phyloP scores from a whole-genome alignment of 2,329 filamentous ascomycete species.

The Harringtonia aguacate region DNA sequence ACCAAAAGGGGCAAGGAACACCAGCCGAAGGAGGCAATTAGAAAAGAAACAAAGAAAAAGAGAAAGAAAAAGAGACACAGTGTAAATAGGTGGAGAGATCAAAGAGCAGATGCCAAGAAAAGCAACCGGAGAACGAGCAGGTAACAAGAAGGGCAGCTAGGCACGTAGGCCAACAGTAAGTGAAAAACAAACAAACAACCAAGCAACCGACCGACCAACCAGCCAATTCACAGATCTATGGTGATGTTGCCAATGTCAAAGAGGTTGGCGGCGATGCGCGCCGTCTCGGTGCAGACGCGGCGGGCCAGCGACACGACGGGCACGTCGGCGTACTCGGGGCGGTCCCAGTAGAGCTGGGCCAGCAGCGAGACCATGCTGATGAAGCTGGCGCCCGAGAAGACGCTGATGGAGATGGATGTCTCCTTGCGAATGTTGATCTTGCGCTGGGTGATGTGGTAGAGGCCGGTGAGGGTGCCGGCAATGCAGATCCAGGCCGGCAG shows the following conservation, averaged over 20 bases:
- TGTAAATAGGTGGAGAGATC: no score
- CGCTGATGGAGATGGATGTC: constrained; percentile 64
- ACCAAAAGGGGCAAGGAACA: no score
- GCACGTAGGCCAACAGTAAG: background rate
- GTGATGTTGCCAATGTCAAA: constrained; percentile 14
- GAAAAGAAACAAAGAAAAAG: background rate
- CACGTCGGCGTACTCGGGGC: constrained; percentile 49
- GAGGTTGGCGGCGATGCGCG: constrained; percentile 9
- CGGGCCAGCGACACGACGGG: constrained; percentile 39
- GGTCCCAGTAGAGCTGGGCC: constrained; percentile 52
- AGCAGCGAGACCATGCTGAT: constrained; percentile 63
- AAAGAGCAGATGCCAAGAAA: no score
- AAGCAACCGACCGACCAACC: no score
- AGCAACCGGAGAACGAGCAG: no score
- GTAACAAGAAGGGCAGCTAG: no score
- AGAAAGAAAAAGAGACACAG: background rate
- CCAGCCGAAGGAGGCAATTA: background rate
- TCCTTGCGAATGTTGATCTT: constrained; percentile 73
- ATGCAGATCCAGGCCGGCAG: constrained; percentile 72
- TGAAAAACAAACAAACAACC: background rate
- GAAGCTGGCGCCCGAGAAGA: constrained; percentile 68
- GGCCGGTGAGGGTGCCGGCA: constrained; percentile 60
- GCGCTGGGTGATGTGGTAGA: constrained; percentile 68
- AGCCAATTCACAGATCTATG: constrained; percentile 9
- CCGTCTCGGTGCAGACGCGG: constrained; percentile 6